Evolutionary conservation across 306 rosid genomes (phyloP), one percentile per base, ranked within the genome.

Genomic region (Lithocarpus polystachyus): DNA sequence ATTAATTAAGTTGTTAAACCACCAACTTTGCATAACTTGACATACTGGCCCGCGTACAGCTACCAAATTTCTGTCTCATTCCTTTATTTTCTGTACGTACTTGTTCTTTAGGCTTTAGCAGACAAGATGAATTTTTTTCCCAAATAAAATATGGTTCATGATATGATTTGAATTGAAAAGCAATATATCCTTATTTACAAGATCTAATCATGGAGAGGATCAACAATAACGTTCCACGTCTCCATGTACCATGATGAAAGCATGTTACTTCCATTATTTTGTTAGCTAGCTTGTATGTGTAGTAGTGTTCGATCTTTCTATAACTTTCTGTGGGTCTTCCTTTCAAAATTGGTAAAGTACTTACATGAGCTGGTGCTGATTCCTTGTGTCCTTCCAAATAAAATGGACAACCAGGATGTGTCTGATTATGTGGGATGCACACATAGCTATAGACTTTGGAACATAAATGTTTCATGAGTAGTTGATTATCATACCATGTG

Each of bases 311-410:
- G 48, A 29, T 22, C 37, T 68, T 68, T 61, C 69, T n/a, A n/a
- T 4, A 62, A 54, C 67, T 64, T 59, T 68, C 15, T 26, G 67
- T 31, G 72, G 70, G 68, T 13, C 65, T 14, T 70, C 19, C 20
- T 28, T 37, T 26, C 22, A 29, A 80, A 73, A 73, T 69, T 82
- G 87, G 82, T 72, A 79, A 79, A 37, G 79, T 68, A 77, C 35
- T 75, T 37, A 84, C 84, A 78, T 83, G 87, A 81, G 86, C 85
- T 83, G 84, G 84, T 83, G 74, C 60, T 62, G 81, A 86, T 86
- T 86, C 89, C 75, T 60, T 75, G 12, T 83, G 87, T 86, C 84
- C 71, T 79, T 76, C n/a, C 82, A 57, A 28, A 26, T 1, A 57
- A 80, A 69, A 55, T 56, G 51, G 74, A 65, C 77, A 68, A 68